A percentile compares a stretch with the other conserved stretches of the same genome.
Evolutionary conservation across 495 filamentous ascomycete species (phyloP).

Genomic region (Tuber indicum): DNA sequence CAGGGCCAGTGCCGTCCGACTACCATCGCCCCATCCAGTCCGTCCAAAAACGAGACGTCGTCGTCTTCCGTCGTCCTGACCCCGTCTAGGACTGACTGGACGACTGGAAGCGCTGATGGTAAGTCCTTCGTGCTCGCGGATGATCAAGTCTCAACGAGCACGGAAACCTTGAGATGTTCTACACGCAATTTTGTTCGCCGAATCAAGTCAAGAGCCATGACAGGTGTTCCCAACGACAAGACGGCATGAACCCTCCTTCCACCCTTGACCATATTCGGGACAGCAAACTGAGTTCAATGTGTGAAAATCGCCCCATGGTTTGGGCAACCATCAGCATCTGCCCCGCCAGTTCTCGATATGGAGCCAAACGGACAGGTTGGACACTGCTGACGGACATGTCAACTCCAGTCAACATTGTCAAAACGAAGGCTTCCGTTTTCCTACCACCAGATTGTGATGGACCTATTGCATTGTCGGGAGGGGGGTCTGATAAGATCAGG

Average conservation of each 20-base stretch:
- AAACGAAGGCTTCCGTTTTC: slow-evolving; percentile 93
- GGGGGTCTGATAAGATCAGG: slow-evolving; percentile 72
- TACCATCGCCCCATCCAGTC: too few relatives aligned
- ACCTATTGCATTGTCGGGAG: slow-evolving; percentile 75
- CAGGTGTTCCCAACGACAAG: slow-evolving; percentile 81
- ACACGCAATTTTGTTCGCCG: slow-evolving; percentile 61
- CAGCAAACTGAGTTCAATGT: slow-evolving; percentile 65
- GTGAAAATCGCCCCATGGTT: slow-evolving; percentile 73
- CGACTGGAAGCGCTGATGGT: slow-evolving; percentile 44
- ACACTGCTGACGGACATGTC: slow-evolving; percentile 63
- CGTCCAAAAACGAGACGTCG: too few relatives aligned
- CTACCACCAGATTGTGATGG: slow-evolving; percentile 98
- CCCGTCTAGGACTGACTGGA: too few relatives aligned
- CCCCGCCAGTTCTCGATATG: slow-evolving; percentile 87
- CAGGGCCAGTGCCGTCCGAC: too few relatives aligned
- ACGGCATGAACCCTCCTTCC: slow-evolving; percentile 59
- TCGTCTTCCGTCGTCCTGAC: too few relatives aligned
- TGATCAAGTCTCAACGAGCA: slow-evolving; percentile 78
- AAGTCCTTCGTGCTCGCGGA: slow-evolving; percentile 78
- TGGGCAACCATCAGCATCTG: slow-evolving; percentile 82
- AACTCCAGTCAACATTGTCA: slow-evolving; percentile 80
- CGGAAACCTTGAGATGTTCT: slow-evolving; percentile 63
- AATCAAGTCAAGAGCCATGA: slow-evolving; percentile 82
- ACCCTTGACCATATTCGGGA: slow-evolving; percentile 64
- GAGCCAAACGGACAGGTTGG: slow-evolving; percentile 83